phyloP scores from a whole-genome alignment of 2,329 filamentous ascomycete genomes.

The Tolypocladium cylindrosporum region DNA sequence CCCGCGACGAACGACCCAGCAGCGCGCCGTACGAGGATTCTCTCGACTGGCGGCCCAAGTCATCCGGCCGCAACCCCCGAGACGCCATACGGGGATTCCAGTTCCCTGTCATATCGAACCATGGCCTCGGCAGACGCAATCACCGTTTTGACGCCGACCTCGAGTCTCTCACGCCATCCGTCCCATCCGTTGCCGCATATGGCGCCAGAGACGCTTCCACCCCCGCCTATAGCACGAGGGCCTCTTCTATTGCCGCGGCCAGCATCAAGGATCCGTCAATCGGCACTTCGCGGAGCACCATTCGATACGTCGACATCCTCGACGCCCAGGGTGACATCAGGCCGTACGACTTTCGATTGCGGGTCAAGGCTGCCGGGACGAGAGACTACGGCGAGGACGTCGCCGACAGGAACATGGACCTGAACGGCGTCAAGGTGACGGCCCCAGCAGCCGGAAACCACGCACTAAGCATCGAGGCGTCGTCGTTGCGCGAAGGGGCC shows the following conservation, averaged over 20 bases:
- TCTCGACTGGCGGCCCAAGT: conserved; percentile 4
- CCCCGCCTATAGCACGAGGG: neutral
- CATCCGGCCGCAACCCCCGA: neutral
- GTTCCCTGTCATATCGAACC: neutral
- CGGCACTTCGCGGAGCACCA: neutral
- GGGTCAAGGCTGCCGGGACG: conserved; percentile 38
- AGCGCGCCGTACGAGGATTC: neutral
- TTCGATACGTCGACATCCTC: conserved; percentile 38
- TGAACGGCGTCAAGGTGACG: conserved; percentile 22
- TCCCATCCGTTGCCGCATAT: neutral
- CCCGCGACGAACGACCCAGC: neutral
- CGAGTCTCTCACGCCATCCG: neutral
- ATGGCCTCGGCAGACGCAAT: neutral
- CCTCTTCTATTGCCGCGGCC: neutral
- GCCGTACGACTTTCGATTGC: conserved; percentile 35
- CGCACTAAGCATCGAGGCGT: conserved; percentile 13
- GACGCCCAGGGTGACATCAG: conserved; percentile 46
- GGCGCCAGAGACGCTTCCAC: neutral
- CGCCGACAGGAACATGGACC: conserved; percentile 47
- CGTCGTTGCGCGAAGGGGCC: neutral
- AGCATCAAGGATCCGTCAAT: neutral
- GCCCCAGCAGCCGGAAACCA: conserved; percentile 19
- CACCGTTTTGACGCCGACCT: neutral
- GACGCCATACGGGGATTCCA: neutral
- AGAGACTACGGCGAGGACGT: conserved; percentile 55